Evolutionary conservation across 371 early-diverging fungal genomes (phyloP), one percentile per base, ranked within the genome.

Genomic region (Mucor racemosus): DNA sequence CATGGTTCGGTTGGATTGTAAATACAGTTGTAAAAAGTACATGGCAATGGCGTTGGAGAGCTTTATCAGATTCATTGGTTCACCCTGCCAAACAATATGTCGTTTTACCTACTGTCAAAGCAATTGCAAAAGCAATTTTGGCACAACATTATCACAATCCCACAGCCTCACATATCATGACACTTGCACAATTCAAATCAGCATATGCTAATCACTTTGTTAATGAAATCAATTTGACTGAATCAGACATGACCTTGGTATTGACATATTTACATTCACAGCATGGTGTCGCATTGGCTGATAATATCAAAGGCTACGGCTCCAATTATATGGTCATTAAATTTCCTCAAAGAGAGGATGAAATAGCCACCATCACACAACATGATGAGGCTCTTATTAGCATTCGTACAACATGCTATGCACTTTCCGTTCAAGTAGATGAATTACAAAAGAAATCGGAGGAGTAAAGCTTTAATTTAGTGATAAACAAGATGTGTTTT

Each of bases 301-400:
- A 77, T 35, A 61, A 72, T 59, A 68, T 78, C 0, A 57, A 76
- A 63, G 80, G 84, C 21, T 76, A 79, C 54, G 70, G 73, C 14
- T 53, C 65, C 14, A 53, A 42, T 1, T 74, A 79, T 36, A 66
- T 62, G 62, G 71, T 76, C 8, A 66, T 82, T 54, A 82, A 82
- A 42, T 76, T 82, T 21, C 82, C 79, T 26, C 60, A 60, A 7
- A 64, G 66, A 26, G 42, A 60, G 42, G 68, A 53, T 15, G 41
- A 65, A 21, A 31, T 42, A 4, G 72, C 76, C 9, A 55, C 55
- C 2, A 82, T 87, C 21, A 78, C 74, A 7, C 68, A 78, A 19
- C 79, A 79, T 15, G 88, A 87, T 58, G 66, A 75, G 34, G 85
- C 86, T 1, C 68, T 87, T 1, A 60, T 87, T 10, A 77, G 72